A percentile compares a stretch with the other conserved stretches of the same genome.
Conservation (phyloP, 1,139 yeast species). For the Geotrichum candidum region DNA sequence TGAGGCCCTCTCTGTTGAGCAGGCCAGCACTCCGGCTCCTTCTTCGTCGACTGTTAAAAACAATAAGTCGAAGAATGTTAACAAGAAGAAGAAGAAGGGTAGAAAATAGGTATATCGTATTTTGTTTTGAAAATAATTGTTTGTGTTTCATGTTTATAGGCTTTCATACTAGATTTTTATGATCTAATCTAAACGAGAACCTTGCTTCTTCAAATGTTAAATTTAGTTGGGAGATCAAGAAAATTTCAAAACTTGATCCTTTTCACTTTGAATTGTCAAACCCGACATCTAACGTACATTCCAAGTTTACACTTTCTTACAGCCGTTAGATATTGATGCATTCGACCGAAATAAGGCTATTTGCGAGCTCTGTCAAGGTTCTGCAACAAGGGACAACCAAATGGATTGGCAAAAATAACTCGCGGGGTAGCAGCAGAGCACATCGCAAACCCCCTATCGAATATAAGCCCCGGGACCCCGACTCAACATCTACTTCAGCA, state of each 20-base stretch:
- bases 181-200: background rate
- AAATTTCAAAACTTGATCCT: background rate
- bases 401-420: background rate
- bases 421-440: background rate
- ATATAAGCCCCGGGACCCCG: background rate
- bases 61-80: slow-evolving; percentile 37
- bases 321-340: background rate
- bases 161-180: background rate
- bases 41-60: slow-evolving; percentile 23
- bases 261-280: background rate
- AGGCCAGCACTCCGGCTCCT: slow-evolving; percentile 28
- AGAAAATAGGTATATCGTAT: slow-evolving; percentile 24
- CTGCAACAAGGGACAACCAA: background rate
- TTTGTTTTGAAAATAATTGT: background rate
- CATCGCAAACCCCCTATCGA: background rate
- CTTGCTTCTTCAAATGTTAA: background rate
- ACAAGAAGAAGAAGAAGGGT: slow-evolving; percentile 48
- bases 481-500: background rate
- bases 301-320: background rate
- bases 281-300: background rate
- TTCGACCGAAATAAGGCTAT: background rate
- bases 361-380: background rate
- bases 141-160: background rate
- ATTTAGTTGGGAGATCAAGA: background rate
- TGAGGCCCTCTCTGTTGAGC: slow-evolving; percentile 40